Conservation (phyloP, 306 rosid genomes). For the Cucurbita pepo region DNA sequence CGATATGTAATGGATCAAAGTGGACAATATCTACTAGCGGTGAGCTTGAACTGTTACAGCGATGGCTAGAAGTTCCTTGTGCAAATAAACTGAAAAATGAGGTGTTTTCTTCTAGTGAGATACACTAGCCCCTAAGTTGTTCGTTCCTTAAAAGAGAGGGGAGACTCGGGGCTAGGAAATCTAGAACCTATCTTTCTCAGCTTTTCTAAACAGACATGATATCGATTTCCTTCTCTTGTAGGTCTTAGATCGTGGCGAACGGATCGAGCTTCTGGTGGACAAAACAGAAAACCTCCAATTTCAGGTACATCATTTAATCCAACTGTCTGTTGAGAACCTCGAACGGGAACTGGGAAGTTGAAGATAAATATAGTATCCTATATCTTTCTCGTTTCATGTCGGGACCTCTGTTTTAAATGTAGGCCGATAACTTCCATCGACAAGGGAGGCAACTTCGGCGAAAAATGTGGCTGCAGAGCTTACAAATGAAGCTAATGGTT, state of each 20-base stretch:
- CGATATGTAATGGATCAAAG: too few species aligned
- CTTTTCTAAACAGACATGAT: neutral
- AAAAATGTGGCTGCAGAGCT: constrained; percentile 95
- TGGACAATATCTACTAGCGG: too few species aligned
- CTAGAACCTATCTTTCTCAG: neutral
- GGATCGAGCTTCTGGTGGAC: constrained; percentile 88
- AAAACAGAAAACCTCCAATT: constrained; percentile 91
- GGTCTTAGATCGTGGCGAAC: constrained; percentile 99
- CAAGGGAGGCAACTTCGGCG: constrained; percentile 90
- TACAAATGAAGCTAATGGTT: constrained; percentile 79
- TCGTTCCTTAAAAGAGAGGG: neutral
- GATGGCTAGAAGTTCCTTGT: neutral
- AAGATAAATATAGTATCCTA: neutral
- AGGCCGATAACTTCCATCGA: constrained; percentile 99
- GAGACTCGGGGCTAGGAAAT: neutral
- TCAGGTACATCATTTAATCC: constrained; percentile 39
- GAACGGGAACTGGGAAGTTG: neutral
- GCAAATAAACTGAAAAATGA: neutral
- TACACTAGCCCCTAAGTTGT: neutral
- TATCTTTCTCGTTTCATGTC: neutral
- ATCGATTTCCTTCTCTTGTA: constrained; percentile 11
- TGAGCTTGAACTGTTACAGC: too few species aligned
- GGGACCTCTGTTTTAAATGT: constrained; percentile 9
- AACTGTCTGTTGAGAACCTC: neutral
- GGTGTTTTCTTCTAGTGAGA: neutral